phyloP scores from a whole-genome alignment of 176 grass and related monocot species.

The Rhynchospora breviuscula region DNA sequence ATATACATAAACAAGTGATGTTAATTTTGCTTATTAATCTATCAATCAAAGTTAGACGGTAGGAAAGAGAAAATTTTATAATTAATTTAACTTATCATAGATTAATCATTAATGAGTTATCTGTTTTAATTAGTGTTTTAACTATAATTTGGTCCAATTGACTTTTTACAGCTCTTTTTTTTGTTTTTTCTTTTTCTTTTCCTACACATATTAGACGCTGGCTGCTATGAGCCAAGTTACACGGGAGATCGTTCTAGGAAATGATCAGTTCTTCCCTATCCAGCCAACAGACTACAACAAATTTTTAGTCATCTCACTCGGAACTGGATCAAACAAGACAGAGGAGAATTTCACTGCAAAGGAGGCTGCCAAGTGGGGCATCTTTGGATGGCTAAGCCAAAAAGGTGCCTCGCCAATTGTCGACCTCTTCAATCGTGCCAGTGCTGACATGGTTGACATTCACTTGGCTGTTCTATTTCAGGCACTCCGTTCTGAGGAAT shows the following conservation, averaged over 20 bases:
- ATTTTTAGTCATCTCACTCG: constrained; percentile 44
- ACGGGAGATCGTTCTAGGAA: constrained; percentile 33
- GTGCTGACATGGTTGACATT: constrained; percentile 45
- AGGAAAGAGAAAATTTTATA: background rate
- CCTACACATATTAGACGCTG: constrained; percentile 34
- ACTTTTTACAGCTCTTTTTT: background rate
- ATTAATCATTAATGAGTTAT: no score
- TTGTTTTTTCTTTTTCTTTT: background rate
- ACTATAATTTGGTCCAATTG: background rate
- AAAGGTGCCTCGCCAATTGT: constrained; percentile 31
- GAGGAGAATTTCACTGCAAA: constrained; percentile 30
- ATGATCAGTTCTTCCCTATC: constrained; percentile 30
- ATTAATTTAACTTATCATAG: background rate
- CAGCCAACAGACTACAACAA: constrained; percentile 39
- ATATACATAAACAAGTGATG: background rate
- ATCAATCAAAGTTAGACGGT: background rate
- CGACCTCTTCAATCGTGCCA: constrained; percentile 37
- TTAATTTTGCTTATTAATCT: background rate
- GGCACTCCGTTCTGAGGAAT: constrained; percentile 13
- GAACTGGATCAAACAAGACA: constrained; percentile 33
- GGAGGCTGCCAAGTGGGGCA: constrained; percentile 38
- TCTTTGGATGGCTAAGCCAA: constrained; percentile 39
- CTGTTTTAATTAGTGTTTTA: background rate
- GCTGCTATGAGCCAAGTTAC: constrained; percentile 43
- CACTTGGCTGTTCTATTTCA: constrained; percentile 36